Percentiles rank a stretch among this genome's conserved stretches.
Conservation (phyloP, 1,284 basidiomycete species). For the Salmacisia buchloeana region DNA sequence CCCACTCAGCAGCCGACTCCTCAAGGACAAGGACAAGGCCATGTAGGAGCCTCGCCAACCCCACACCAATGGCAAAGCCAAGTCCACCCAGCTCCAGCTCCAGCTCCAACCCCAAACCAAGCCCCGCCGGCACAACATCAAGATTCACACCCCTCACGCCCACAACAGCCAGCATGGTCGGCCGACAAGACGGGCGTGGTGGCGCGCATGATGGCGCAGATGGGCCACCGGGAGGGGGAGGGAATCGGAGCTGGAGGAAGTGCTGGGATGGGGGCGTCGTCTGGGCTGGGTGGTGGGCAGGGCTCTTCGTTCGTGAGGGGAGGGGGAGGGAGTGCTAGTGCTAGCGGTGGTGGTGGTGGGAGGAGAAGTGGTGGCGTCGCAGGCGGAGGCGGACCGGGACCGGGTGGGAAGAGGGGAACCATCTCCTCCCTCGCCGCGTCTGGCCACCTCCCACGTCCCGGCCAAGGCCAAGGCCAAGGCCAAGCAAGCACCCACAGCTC, state of each 20-base stretch:
- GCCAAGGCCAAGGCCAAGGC: too few species aligned
- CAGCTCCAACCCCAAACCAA: background rate
- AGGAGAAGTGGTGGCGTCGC: too few species aligned
- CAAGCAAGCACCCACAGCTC: too few species aligned
- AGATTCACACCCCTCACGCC: background rate
- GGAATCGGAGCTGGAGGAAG: conserved; percentile 40
- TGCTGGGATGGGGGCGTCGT: conserved; percentile 24
- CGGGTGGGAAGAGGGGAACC: too few species aligned
- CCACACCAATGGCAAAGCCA: too few species aligned
- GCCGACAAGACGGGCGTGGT: conserved; percentile 25
- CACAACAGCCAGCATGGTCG: background rate
- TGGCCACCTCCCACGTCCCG: too few species aligned
- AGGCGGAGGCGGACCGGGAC: too few species aligned
- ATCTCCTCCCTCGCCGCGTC: too few species aligned
- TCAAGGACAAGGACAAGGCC: too few species aligned
- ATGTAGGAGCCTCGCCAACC: too few species aligned
- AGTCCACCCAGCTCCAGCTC: background rate
- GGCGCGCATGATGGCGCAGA: conserved; percentile 30
- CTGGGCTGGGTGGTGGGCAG: conserved; percentile 18
- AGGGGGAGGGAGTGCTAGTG: conserved; percentile 4
- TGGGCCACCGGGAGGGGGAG: conserved; percentile 36
- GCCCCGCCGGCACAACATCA: background rate
- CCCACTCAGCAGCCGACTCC: too few species aligned
- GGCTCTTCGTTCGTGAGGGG: conserved; percentile 9
- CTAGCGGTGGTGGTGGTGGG: too few species aligned